Evolutionary conservation across 2,329 filamentous ascomycete species (phyloP).

Genomic region (Exophiala mesophila): DNA sequence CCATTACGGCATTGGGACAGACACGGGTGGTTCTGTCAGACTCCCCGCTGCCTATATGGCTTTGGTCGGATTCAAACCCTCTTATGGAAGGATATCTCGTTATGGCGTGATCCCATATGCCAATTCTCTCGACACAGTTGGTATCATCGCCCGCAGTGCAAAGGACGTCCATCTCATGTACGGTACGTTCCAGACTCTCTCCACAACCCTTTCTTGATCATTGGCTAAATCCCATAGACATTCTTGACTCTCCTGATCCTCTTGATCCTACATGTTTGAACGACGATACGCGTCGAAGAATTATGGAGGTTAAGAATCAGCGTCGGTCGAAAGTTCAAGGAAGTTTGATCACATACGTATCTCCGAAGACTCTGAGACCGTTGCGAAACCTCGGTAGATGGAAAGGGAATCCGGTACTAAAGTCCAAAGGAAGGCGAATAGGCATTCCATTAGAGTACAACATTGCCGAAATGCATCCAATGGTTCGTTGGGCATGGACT

Average conservation of each 20-base stretch:
- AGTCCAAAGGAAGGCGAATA: constrained; percentile 39
- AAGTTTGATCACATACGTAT: neutral
- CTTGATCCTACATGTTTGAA: constrained; percentile 72
- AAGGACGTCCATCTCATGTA: constrained; percentile 51
- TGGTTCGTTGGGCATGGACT: constrained; percentile 67
- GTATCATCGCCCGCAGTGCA: constrained; percentile 60
- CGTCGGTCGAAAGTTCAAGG: neutral
- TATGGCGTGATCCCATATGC: constrained; percentile 87
- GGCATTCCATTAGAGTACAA: constrained; percentile 76
- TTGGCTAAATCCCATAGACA: constrained; percentile 40
- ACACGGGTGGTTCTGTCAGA: constrained; percentile 85
- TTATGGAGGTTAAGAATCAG: constrained; percentile 11
- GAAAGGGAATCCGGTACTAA: neutral
- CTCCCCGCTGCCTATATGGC: constrained; percentile 84
- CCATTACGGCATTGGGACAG: constrained; percentile 71
- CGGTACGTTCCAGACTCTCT: no score
- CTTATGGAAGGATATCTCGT: constrained; percentile 79
- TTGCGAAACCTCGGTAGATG: neutral
- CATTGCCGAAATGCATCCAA: constrained; percentile 68
- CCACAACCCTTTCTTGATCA: no score
- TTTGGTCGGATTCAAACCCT: constrained; percentile 81
- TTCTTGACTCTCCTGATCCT: constrained; percentile 57
- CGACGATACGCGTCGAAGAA: constrained; percentile 44
- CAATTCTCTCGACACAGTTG: constrained; percentile 88
- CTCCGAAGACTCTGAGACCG: neutral